Base-by-base conservation (phyloP, 305 asterid genomes). In the Striga hermonthica region DNA sequence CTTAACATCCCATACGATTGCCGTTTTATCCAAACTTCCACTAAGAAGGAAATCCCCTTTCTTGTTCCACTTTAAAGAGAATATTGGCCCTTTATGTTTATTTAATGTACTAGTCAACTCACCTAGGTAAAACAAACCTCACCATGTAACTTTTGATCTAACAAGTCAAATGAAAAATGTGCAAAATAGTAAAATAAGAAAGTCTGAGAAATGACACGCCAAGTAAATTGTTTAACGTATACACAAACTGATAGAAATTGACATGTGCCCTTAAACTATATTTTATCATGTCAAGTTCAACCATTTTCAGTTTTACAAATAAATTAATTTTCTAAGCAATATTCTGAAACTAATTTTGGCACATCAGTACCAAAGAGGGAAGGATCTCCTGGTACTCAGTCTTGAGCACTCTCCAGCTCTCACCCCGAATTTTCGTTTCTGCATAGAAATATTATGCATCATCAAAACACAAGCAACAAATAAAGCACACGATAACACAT, bases 61-160 rank as follows among this genome's bases (percentile, higher is more conserved):
- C 80, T 80, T 86, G 79, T 86, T 86, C 95, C 95, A 86, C 82
- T 84, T 86, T 75, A 86, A 79, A 53, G 95, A 86, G 84, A 84
- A 84, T 71, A 86, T 82, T 62, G 95, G 95, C 39, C 95, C 95
- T 69, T 82, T 82, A 76, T 86, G 95, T 74, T 84, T 84, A 78
- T 75, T 80, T 63, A 86, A 74, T 31, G 90, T 80, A 73, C 73
- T 80, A 36, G 79, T 67, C 77, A 86, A 74, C 53, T 84, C 95
- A 76, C 90, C 95, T 86, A 78, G 43, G 74, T 66, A 64, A 69
- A 73, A 72, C 56, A 47, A 68, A 49, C 22, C 53, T 50, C 11
- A 67, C 69, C 45, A 57, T 50, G 62, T 70, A 36, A 77, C 31
- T 22, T 22, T 22, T 22, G 31, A 22, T 22, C 31, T 22, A 22